phyloP scores from a whole-genome alignment of 805 yeast genomes.

The Kodamaea sagamina region DNA sequence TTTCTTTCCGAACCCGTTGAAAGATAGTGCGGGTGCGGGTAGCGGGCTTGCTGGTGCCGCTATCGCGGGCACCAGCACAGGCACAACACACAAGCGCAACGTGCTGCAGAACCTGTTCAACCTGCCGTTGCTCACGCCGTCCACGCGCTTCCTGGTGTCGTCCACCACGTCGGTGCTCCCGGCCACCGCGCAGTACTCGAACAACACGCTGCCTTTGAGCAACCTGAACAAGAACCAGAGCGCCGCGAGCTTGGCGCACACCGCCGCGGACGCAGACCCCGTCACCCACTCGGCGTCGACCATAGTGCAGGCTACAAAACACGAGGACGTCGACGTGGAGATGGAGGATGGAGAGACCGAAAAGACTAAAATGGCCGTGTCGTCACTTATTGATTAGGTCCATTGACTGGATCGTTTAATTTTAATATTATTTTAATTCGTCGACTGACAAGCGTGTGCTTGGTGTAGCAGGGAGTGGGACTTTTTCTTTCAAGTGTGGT shows the following conservation, averaged over 20 bases:
- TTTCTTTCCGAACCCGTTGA: conserved; percentile 41
- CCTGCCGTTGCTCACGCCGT: conserved; percentile 30
- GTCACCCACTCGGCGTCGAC: conserved; percentile 1
- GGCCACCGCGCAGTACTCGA: conserved; percentile 6
- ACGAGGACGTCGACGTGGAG: conserved; percentile 9
- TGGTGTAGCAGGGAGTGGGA: too few species aligned
- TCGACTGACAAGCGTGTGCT: neutral
- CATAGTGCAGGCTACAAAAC: neutral
- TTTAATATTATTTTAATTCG: conserved; percentile 5
- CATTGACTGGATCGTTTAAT: conserved; percentile 9
- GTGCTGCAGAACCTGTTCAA: conserved; percentile 33
- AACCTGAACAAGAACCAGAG: conserved; percentile 10
- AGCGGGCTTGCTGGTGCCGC: conserved; percentile 10
- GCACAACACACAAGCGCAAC: conserved; percentile 26
- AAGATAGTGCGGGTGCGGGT: conserved; percentile 15
- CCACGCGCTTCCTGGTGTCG: conserved; percentile 28
- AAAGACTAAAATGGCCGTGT: conserved; percentile 35
- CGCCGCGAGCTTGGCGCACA: conserved; percentile 5
- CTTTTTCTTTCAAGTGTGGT: too few species aligned
- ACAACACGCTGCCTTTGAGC: conserved; percentile 16
- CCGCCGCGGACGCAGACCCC: neutral
- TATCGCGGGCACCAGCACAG: neutral
- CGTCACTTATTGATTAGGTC: conserved; percentile 32
- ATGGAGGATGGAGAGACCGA: conserved; percentile 10
- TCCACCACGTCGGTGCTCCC: conserved; percentile 14